Conservation (phyloP, 805 yeast genomes). For the Hanseniaspora valbyensis region DNA sequence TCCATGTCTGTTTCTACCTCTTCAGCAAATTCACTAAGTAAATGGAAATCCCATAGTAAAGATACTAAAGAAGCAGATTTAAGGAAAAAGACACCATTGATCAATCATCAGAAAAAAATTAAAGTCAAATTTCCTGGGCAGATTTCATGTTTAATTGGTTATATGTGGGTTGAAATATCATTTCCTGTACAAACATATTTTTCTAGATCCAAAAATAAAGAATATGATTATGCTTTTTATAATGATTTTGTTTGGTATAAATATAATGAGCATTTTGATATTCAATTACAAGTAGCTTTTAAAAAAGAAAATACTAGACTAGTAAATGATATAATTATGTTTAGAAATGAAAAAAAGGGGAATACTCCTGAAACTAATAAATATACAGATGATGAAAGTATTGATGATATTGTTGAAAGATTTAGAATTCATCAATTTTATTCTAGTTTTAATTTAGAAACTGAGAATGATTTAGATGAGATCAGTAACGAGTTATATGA, state of each 20-base stretch:
- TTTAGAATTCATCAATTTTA: slow-evolving; percentile 12
- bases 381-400: not conserved
- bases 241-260: slow-evolving; percentile 15
- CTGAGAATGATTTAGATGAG: slow-evolving; percentile 5
- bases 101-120: not conserved
- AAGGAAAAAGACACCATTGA: not conserved
- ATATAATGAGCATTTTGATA: slow-evolving; percentile 1
- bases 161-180: slow-evolving; percentile 13
- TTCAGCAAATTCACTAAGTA: not conserved
- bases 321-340: not conserved
- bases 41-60: not conserved
- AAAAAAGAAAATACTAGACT: slow-evolving; percentile 1
- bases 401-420: slow-evolving; percentile 6
- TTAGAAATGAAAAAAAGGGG: not conserved
- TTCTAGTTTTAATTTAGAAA: not conserved
- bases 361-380: not conserved
- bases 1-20: too few species aligned
- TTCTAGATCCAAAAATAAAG: slow-evolving; percentile 6
- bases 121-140: not conserved
- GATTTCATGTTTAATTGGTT: slow-evolving; percentile 10
- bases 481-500: slow-evolving; percentile 19
- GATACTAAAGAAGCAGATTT: not conserved
- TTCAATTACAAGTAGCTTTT: not conserved
- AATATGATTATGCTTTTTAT: slow-evolving; percentile 12
- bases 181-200: slow-evolving; percentile 1